Base-by-base conservation (phyloP, 176 grass and related monocot species). In the Avena eriantha region DNA sequence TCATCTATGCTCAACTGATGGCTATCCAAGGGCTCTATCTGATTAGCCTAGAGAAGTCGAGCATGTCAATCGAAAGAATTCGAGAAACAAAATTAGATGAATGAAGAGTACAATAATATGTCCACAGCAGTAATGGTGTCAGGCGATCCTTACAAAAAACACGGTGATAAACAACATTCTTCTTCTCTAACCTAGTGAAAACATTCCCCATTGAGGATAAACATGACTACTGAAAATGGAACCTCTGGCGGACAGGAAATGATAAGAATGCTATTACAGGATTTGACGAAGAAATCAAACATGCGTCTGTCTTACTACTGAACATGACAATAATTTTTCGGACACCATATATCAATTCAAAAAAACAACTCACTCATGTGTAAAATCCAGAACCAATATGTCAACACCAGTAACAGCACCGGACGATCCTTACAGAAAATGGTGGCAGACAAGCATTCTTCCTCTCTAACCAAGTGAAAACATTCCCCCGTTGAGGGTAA, bases 1-100 rank as follows among this genome's bases (percentile, higher is more conserved):
- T 97, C 97, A 59, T 93, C 92, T 51, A 94, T n/a, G 79, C 77
- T 96, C 86, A 99, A 56, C n/a, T 96, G 92, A 85, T 93, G 91
- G 78, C 76, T 86, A 48, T 93, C 97, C 74, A 87, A 69, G 5
- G 87, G 90, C 74, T 92, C 86, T 83, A 94, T 85, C 79, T 73
- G 83, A 88, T 90, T 67, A 49, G 80, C 85, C 97, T 99, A 69
- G n/a, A 83, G 21, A 84, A 91, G 18, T 79, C 21, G 18, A 66
- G 12, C 21, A 78, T 26, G 43, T 2, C 46, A 68, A 58, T 0
- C 16, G 0, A 51, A 31, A 60, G 21, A 56, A 61, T 35, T 69
- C 79, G 13, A 43, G 69, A 31, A 67, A 3, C 2, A 5, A 69
- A 8, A 31, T 12, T 47, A 80, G 5, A 16, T 76, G n/a, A 77